Base-by-base conservation (phyloP, 2,329 filamentous ascomycete genomes). In the Pseudogymnoascus sp. region DNA sequence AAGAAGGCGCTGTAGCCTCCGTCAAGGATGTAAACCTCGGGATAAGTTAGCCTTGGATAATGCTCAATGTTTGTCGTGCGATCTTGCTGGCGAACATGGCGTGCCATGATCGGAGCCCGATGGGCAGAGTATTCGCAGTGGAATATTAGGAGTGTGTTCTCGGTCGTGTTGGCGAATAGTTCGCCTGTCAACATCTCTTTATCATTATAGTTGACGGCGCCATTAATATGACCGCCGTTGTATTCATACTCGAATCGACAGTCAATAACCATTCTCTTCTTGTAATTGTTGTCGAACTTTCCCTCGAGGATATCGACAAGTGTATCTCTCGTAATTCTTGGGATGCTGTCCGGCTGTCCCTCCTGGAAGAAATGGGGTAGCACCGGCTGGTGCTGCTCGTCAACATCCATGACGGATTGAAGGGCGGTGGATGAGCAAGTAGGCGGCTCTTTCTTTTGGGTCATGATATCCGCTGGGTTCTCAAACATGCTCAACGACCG, bases 211-310 rank as follows among this genome's bases (percentile, higher is more conserved):
- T 99, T 99, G 78, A 96, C 82, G 48, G 95, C 95, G 16, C 90
- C 90, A 69, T 92, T 85, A 73, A 99, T 97, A 75, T 99, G 95
- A 36, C 95, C 95, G 64, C 95, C 95, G 14, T 96, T 89, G 75
- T 96, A 99, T 78, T 99, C 95, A 76, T 99, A 99, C 81, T 99
- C 95, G 74, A 99, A 99, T 19, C 95, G 90, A 76, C 95, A 99
- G 77, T 99, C 95, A 72, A 99, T 89, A 72, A 99, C 83, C 76
- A 96, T 85, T 75, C 91, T 88, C 74, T 93, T 85, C 66, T 92
- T 87, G 75, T 90, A 98, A 23, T 85, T 76, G 25, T 87, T 82
- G 71, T 86, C 85, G 77, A 88, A 96, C 70, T 90, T 89, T 66
- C 92, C 92, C 75, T 96, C 90, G 67, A 99, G 82, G 37, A 99